Evolutionary conservation across 2,329 filamentous ascomycete species (phyloP), one percentile per base, ranked within the genome.

Genomic region (Pyricularia pennisetigena): DNA sequence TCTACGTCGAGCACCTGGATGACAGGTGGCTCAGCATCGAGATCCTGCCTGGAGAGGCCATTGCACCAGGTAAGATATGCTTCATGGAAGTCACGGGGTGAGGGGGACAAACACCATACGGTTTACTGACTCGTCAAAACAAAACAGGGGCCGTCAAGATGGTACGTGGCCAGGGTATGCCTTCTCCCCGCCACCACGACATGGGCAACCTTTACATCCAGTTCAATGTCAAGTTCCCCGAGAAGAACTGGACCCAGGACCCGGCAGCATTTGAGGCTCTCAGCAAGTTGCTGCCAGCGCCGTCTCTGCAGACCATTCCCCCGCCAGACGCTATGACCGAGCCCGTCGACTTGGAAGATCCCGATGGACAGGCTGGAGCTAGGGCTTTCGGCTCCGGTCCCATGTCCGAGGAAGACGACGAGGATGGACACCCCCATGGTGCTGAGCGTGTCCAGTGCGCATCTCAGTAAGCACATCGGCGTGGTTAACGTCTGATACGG

Each of bases 211-310:
- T 99, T 74, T 99, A 95, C 83, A 93, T 99, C 76, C 93, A 97
- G 78, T 99, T 99, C 82, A 90, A 92, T 75, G 93, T 99, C 81
- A 97, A 97, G 82, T 98, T 99, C 86, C 95, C 95, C 65, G 90
- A 92, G 76, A 90, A 89, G 82, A 83, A 87, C 76, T 90, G 87
- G 85, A 86, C 86, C 54, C 77, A 86, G 54, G 83, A 90, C 67
- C 82, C 88, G 20, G 84, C 88, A 69, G 90, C 92, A 71, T 91
- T 97, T 73, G 87, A 92, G 69, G 84, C 89, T 14, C 88, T 99
- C 57, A 93, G 95, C 76, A 86, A 89, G 74, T 89, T 97, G 68
- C 87, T 99, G n/a, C 94, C 94, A 2, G 81, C 90, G 1, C 90
- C 86, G 1, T 72, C 80, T 57, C 77, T 89, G 57, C 85, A 91